phyloP scores from a whole-genome alignment of 352 stramenopile species.

The Globisporangium canariense region DNA sequence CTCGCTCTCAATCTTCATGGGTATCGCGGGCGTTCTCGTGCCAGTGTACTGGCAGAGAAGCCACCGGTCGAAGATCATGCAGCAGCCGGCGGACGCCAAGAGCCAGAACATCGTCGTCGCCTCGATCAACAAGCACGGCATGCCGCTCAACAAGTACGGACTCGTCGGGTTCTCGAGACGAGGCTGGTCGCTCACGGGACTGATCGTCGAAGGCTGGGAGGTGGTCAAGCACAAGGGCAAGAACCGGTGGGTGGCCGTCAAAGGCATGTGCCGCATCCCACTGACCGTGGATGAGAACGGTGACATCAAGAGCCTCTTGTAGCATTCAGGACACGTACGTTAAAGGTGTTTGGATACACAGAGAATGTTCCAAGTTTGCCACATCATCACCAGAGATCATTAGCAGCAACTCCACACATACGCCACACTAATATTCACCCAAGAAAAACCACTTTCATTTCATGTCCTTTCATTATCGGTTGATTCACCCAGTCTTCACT shows the following conservation, averaged over 20 bases:
- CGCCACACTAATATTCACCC: not conserved
- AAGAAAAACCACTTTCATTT: slow-evolving; percentile 1
- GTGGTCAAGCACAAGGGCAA: slow-evolving; percentile 17
- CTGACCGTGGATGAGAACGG: slow-evolving; percentile 9
- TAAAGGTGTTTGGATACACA: not conserved
- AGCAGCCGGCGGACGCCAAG: slow-evolving; percentile 13
- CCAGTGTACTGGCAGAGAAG: slow-evolving; percentile 3
- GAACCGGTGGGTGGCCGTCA: slow-evolving; percentile 12
- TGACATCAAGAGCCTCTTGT: slow-evolving; percentile 14
- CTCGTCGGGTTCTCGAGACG: slow-evolving; percentile 25
- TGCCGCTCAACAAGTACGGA: slow-evolving; percentile 28
- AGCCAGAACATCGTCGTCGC: slow-evolving; percentile 21
- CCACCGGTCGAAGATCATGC: not conserved
- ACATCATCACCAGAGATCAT: not conserved
- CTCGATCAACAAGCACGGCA: slow-evolving; percentile 19
- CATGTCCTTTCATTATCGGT: not conserved
- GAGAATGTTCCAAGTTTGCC: not conserved
- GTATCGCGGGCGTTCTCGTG: slow-evolving; percentile 5
- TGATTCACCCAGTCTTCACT: not conserved
- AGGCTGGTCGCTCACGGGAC: slow-evolving; percentile 26
- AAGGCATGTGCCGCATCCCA: slow-evolving; percentile 16
- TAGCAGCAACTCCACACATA: not conserved
- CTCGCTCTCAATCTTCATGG: slow-evolving; percentile 9
- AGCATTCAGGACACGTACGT: not conserved
- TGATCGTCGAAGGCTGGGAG: slow-evolving; percentile 34